Evolutionary conservation across 2,329 filamentous ascomycete species (phyloP), one percentile per base, ranked within the genome.

Genomic region (Bisporella sp.): DNA sequence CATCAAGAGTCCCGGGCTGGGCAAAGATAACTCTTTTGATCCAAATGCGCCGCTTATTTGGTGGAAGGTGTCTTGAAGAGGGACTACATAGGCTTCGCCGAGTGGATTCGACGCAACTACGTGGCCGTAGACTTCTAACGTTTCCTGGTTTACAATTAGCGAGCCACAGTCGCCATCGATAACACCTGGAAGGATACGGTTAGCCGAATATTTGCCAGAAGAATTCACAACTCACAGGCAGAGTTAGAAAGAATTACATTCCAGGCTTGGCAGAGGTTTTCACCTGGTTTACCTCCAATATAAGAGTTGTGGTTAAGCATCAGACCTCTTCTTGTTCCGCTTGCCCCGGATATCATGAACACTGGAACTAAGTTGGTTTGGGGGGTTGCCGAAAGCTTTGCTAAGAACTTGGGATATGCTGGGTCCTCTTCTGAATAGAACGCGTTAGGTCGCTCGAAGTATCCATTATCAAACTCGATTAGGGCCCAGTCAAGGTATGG

Each of bases 401-500:
- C 29, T 21, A 46, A 29, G 33, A 50, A 45, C 32, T 48, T 47
- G 33, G 31, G 49, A n/a, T 45, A 8, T 2, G 4, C n/a, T 8
- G 44, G 39, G 41, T 48, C 46, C 21, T 48, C 49, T 35, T 51
- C 40, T 4, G 29, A 40, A 31, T 45, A 45, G 32, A 53, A 47
- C 12, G 44, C 47, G 33, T 53, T 53, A 5, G 47, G 51, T 39
- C 51, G 43, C 31, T 47, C 47, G 28, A 47, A 53, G 30, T 45
- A 47, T 49, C 44, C 47, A 32, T 43, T 28, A 45, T 49, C 43
- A 47, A 53, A 53, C 6, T 50, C 43, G 13, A 53, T 53, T 12
- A 53, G 47, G 30, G 51, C 47, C 51, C 51, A 53, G 30, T 53
- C 51, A 44, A 53, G 51, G 29, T 53, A 53, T 13, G 51, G 47